Percentiles rank a stretch among this genome's conserved stretches.
phyloP scores from a whole-genome alignment of 352 stramenopile species.

The Poterioochromonas sp. region DNA sequence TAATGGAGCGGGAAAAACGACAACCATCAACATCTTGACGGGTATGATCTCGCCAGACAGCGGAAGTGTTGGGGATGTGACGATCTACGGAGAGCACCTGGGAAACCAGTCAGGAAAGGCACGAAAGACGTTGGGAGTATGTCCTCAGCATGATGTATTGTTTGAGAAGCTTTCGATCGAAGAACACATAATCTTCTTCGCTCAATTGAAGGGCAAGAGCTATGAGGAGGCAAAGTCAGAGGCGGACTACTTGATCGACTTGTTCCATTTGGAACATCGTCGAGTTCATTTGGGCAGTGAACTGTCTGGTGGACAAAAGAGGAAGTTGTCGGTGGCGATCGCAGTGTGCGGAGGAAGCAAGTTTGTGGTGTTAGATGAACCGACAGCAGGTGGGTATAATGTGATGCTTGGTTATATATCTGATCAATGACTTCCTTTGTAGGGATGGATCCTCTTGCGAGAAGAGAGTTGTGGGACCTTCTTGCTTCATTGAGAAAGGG shows the following conservation, averaged over 20 bases:
- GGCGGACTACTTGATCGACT: conserved; percentile 35
- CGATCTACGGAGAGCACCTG: conserved; percentile 34
- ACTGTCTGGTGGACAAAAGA: conserved; percentile 79
- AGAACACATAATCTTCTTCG: conserved; percentile 76
- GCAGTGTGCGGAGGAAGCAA: conserved; percentile 83
- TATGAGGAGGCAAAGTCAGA: conserved; percentile 41
- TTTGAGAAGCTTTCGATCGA: conserved; percentile 73
- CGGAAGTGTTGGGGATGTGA: conserved; percentile 44
- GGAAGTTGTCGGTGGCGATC: conserved; percentile 86
- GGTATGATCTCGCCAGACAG: conserved; percentile 69
- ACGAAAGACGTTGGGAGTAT: conserved; percentile 66
- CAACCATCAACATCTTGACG: conserved; percentile 87
- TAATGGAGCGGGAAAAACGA: conserved; percentile 87
- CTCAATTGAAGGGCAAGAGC: conserved; percentile 65
- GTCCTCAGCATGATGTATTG: conserved; percentile 81
- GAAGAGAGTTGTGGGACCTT: conserved; percentile 85
- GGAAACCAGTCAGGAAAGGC: conserved; percentile 18
- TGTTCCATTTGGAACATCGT: neutral
- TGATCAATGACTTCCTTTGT: conserved; percentile 61
- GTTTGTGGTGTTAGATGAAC: conserved; percentile 74
- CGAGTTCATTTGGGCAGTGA: conserved; percentile 45
- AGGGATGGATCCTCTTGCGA: conserved; percentile 88
- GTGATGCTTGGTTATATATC: neutral
- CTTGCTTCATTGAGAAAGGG: conserved; percentile 44
- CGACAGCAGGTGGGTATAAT: conserved; percentile 61